Evolutionary conservation across 2,329 filamentous ascomycete species (phyloP), one percentile per base, ranked within the genome.

Genomic region (Calonectria naviculata): DNA sequence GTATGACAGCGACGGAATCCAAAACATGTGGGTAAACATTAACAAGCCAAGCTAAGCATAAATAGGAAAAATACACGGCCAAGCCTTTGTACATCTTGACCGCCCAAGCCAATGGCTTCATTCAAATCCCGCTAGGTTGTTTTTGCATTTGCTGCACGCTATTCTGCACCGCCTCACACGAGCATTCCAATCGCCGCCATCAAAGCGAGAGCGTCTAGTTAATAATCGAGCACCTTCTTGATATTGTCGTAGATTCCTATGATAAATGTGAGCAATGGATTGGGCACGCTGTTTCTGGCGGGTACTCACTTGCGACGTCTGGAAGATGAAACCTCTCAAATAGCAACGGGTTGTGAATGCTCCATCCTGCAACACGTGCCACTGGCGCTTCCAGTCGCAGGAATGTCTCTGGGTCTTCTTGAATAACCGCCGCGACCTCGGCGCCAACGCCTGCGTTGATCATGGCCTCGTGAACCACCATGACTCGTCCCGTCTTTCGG

Each of bases 401-500:
- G 80, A 98, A 98, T 0, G 95, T 96, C 31, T 89, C 86, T 0
- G 84, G 81, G 67, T 93, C 91, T 76, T 97, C 94, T 81, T 98
- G 95, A 63, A 98, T 94, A 1, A 93, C 93, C 0, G 95, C 94
- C 1, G 95, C 94, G 1, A 98, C 92, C 80, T 98, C 95, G 6
- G 95, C 95, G 2, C 95, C 95, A 19, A 98, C 90, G 17, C 95
- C 95, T 8, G 93, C 93, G 78, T 97, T 98, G 74, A 95, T 89
- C 93, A 97, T 97, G 68, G 94, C 92, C 84, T 98, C 95, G 80
- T 98, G 95, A 8, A 98, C 95, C 2, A 98, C 93, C 66, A 98
- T 89, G 44, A 93, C 95, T 71, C 94, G 86, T 0, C 95, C 95
- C 0, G 95, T 98, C 86, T 97, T 97, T 77, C 89, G 90, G 17